Evolutionary conservation across 257 asterid species (phyloP), one percentile per base, ranked within the genome.

Genomic region (Hygrophila difformis): DNA sequence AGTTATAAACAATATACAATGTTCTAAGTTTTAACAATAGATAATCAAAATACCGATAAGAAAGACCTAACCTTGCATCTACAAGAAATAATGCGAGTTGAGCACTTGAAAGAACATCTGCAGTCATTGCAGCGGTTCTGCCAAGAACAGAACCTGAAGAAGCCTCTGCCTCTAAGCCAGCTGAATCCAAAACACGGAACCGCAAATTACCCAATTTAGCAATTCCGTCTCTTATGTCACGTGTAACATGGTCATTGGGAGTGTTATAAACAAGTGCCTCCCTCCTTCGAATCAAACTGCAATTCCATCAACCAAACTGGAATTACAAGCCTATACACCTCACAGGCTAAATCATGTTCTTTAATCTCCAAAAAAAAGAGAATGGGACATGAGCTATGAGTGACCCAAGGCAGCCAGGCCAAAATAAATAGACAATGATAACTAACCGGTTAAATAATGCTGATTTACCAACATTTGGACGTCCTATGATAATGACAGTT

Each of bases 241-340:
- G 84, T 3, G 96, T 86, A 44, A 91, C 99, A 65, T 91, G 94
- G 54, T 82, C 99, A 56, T 78, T 80, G 12, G 96, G 96, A 41
- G 95, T 91, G 70, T 91, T 86, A 75, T 82, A 86, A 44, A 91
- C 98, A 58, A 91, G 95, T 17, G 96, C 97, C 70, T 91, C 99
- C 78, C 99, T 82, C 77, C 95, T 77, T 39, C 93, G 75, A 67
- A 86, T 86, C 82, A 91, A 74, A 34, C 95, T 84, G 60, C 75
- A 64, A 42, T 31, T 26, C 8, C 31, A 26, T 8, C 4, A 26
- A 8, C 31, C 31, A 26, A 26, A 5, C 8, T 26, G 1, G 10
- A 26, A 26, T 26, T 8, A 26, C 31, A 26, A 0, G 31, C 31
- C 31, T 26, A 26, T 26, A 33, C 6, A 33, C 12, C 3, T 29